Evolutionary conservation across 1,139 yeast genomes (phyloP).

Genomic region (Candida sp.): DNA sequence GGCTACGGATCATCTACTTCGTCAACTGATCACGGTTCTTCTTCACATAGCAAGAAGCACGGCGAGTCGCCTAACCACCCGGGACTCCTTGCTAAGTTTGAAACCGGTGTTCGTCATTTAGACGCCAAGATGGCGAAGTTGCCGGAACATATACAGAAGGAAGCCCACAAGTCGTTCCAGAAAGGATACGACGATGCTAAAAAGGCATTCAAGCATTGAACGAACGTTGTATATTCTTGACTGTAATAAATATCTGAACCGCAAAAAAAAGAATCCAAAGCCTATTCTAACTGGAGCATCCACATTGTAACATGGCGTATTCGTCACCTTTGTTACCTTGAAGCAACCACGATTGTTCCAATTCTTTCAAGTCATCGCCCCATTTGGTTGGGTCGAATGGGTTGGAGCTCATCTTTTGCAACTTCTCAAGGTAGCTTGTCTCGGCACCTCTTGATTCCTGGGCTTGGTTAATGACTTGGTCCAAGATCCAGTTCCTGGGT

Average conservation of each 20-base stretch:
- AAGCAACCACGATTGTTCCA: constrained; percentile 58
- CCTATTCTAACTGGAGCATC: not conserved
- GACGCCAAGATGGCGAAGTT: constrained; percentile 35
- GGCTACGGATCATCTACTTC: no score
- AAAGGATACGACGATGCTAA: constrained; percentile 38
- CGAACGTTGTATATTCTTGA: not conserved
- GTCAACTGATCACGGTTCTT: no score
- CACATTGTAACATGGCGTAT: constrained; percentile 43
- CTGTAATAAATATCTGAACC: no score
- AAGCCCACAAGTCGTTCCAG: constrained; percentile 37
- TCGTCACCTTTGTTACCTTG: constrained; percentile 50
- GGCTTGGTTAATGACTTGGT: constrained; percentile 70
- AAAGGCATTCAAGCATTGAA: not conserved
- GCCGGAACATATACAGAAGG: constrained; percentile 33
- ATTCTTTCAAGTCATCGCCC: constrained; percentile 65
- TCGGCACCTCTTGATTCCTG: constrained; percentile 39
- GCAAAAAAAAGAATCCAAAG: no score
- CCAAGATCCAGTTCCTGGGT: constrained; percentile 87
- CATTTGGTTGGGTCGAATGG: constrained; percentile 65
- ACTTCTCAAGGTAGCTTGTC: constrained; percentile 48
- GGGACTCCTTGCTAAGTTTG: constrained; percentile 3
- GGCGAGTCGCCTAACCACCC: not conserved
- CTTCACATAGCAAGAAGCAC: not conserved
- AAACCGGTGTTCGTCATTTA: constrained; percentile 15
- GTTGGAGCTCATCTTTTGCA: constrained; percentile 63